Evolutionary conservation across 345 rosid species (phyloP), one percentile per base, ranked within the genome.

Genomic region (Mangifera indica): DNA sequence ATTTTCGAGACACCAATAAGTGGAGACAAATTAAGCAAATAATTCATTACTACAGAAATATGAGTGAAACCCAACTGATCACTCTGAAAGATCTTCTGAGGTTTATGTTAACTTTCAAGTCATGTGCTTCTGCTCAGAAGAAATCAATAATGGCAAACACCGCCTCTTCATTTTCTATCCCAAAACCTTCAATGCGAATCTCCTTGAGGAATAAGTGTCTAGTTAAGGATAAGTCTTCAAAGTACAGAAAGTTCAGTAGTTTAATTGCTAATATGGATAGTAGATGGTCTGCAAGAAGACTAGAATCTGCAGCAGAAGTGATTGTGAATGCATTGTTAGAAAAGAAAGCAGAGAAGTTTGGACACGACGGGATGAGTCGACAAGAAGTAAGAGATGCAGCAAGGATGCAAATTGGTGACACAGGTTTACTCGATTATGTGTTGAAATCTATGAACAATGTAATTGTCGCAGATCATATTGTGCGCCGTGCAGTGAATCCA

Each of bases 361-460:
- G 85, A 15, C 70, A 62, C 29, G 78, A 76, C 11, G 91, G 98
- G 66, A 90, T 94, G 98, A 90, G 86, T 48, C 66, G 98, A 61
- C 98, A 92, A 77, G 95, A 92, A 45, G 88, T 92, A 51, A 86
- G 98, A 79, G 98, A 92, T 81, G 85, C 95, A 44, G 98, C 98
- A 67, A 78, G 98, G 76, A 78, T 86, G 80, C 93, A 89, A 67
- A 92, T 94, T 32, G 98, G 98, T 7, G 98, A 94, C 72, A 90
- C 97, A 0, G 98, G 98, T 17, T 78, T 94, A 82, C 82, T 92
- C 2, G 98, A 94, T 69, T 88, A 87, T 63, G 97, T 94, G 44
- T 70, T 94, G 77, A 92, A 94, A 69, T 87, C 90, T 2, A 84
- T 94, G 93, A 86, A 86, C 79, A 92, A 94, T 69, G 97, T 90